Percentiles rank a stretch among this genome's conserved stretches.
Evolutionary conservation across 495 filamentous ascomycete genomes (phyloP).

Genomic region (Trichoderma orchidacearum): DNA sequence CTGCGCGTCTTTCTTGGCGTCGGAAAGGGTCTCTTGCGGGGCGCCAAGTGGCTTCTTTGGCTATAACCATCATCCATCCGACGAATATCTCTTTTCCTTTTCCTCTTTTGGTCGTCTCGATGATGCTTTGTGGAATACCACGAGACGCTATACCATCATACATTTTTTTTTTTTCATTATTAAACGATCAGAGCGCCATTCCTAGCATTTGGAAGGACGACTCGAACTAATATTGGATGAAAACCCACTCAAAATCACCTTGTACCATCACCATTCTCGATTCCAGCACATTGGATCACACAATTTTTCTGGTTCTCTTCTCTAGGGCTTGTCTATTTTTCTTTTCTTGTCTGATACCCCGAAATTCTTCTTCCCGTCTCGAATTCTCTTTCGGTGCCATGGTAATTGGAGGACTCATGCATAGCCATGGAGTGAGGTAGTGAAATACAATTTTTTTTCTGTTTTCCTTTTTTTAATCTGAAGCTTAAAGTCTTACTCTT

Average conservation of each 20-base stretch:
- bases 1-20: constrained; percentile 46
- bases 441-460: not conserved
- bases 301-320: not conserved
- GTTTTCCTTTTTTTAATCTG: not conserved
- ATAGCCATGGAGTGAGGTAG: constrained; percentile 2
- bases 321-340: not conserved
- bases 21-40: constrained; percentile 40
- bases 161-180: no score
- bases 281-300: not conserved
- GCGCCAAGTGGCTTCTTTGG: constrained; percentile 69
- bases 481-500: no score
- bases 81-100: not conserved
- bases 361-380: not conserved
- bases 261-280: not conserved
- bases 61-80: constrained; percentile 23
- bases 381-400: not conserved
- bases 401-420: not conserved
- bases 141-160: no score
- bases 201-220: no score
- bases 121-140: no score
- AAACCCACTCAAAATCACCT: no score
- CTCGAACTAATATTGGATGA: no score
- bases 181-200: no score
- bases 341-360: not conserved
- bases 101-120: no score